Evolutionary conservation across 441 rosid species (phyloP), one percentile per base, ranked within the genome.

Genomic region (Populus trichocarpa): DNA sequence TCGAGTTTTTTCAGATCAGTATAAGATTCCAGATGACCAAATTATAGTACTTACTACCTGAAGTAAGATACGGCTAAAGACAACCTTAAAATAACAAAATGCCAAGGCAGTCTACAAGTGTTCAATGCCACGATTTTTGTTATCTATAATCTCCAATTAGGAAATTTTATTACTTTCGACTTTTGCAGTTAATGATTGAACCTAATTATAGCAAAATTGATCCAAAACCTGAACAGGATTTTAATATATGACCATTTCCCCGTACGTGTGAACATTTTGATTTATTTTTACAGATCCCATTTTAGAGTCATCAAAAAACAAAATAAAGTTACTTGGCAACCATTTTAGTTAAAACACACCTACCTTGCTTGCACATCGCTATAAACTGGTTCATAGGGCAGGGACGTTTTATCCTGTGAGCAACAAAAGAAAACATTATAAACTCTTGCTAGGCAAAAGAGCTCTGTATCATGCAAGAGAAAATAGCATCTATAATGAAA

Each of bases 301-400:
- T n/a, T 20, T 36, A 40, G n/a, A 16, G 61, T 53, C 10, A 36
- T 20, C 22, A 67, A 35, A 35, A 73, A 12, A 14, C 23, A 22
- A 18, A 16, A 63, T 3, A 22, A 35, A 42, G 22, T 6, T 13
- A 57, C 40, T 65, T 30, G 30, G 35, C 67, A 68, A 70, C 6
- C 26, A 13, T 30, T 53, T 73, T 18, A 77, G 74, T 38, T 42
- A 30, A 4, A 40, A 79, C 9, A 78, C 42, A 67, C 28, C 71
- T 86, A 94, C 99, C 97, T 91, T 80, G 98, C 97, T 79, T 86
- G 84, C 68, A 83, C 89, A 85, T 96, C 99, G 79, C 99, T 96
- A 79, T 96, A 94, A 78, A 94, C 92, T 74, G 99, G 89, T 84
- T 94, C 93, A 85, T 90, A 94, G 12, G 94, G 86, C 50, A 91